These are phyloP conservation scores for Sordariomycetes sp. DNA, from an alignment of 2,329 filamentous ascomycete genomes.

Conservation along the genomic window DNA sequence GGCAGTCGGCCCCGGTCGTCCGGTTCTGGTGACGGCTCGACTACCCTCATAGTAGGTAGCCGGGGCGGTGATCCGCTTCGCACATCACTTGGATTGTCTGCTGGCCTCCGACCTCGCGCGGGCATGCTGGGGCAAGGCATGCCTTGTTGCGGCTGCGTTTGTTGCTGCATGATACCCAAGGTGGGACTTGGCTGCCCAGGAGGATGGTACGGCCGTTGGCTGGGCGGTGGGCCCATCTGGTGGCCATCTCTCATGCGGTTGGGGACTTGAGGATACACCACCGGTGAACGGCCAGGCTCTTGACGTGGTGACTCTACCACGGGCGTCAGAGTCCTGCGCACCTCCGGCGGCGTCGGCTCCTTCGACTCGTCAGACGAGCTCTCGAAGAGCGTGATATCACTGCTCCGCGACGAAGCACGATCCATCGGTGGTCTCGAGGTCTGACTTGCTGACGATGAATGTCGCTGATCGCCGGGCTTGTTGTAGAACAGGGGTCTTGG, in stretches of 20 bases:
- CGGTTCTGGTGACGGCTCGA: constrained; percentile 22
- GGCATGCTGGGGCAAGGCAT: constrained; percentile 5
- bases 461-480: neutral
- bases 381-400: constrained; percentile 3
- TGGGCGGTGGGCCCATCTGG: constrained; percentile 23
- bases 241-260: neutral
- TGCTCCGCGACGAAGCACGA: constrained; percentile 1
- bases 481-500: constrained; percentile 3
- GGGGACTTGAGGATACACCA: neutral
- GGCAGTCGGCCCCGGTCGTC: constrained; percentile 12
- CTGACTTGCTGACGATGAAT: neutral
- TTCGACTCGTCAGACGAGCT: constrained; percentile 4
- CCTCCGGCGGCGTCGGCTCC: constrained; percentile 9
- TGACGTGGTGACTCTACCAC: constrained; percentile 37
- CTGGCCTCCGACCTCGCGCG: constrained; percentile 2
- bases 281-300: constrained; percentile 19
- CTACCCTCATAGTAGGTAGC: constrained; percentile 27
- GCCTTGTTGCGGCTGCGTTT: constrained; percentile 5
- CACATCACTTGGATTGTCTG: constrained; percentile 11
- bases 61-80: constrained; percentile 19
- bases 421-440: neutral
- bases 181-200: constrained; percentile 33
- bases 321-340: constrained; percentile 31
- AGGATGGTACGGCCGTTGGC: constrained; percentile 20
- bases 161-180: constrained; percentile 21